A percentile compares a stretch with the other conserved stretches of the same genome.
Conservation (phyloP, 345 rosid genomes). For the Brassica napus region Da-Ae NC_063452.1:27539501-27540000, state of each 20-base stretch:
- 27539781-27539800: slow-evolving; percentile 63
- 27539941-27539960: slow-evolving; percentile 89
- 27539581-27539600: neutral
- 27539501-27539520: slow-evolving; percentile 16
- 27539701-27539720: too few species aligned
- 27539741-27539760: too few species aligned
- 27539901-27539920: slow-evolving; percentile 70
- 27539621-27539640: neutral
- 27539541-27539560: neutral
- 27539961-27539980: slow-evolving; percentile 92
- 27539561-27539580: neutral
- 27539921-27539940: slow-evolving; percentile 86
- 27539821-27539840: slow-evolving; percentile 67
- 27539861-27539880: slow-evolving; percentile 67
- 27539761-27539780: neutral
- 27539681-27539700: neutral
- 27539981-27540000: slow-evolving; percentile 88
- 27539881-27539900: slow-evolving; percentile 61
- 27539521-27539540: neutral
- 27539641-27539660: slow-evolving; percentile 4
- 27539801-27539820: slow-evolving; percentile 73
- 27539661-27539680: slow-evolving; percentile 4
- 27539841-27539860: slow-evolving; percentile 81
- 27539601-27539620: neutral
- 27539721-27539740: too few species aligned